Evolutionary conservation across 2,329 filamentous ascomycete species (phyloP), one percentile per base, ranked within the genome.

Genomic region (Calonectria hongkongensis): DNA sequence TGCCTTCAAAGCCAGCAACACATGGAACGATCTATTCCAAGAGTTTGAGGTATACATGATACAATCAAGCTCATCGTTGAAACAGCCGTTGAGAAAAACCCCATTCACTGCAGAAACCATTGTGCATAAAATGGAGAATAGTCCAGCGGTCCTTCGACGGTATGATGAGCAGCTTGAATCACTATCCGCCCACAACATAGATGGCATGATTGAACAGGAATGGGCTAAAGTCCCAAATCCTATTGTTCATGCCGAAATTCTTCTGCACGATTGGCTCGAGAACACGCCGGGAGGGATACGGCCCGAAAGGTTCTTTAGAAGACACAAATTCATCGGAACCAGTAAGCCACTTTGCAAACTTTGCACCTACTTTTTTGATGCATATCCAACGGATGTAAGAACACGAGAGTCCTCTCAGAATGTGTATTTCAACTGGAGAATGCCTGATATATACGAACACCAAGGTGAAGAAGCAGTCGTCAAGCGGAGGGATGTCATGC

Each of bases 291-390:
- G 64, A 8, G 63, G 47, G 13, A 67, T 68, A 10, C 64, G 70
- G 12, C 70, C 70, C 15, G 70, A 68, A 36, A 54, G 62, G 10
- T 71, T 71, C 62, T 71, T 66, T 36, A 45, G 41, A 15, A 28
- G 43, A 30, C 50, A 41, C 39, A 71, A 66, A 43, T 66, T 66
- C 8, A 71, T 71, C 45, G 68, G 68, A 18, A 21, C 68, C 28
- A 71, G 62, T 27, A 71, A 71, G 27, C 68, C 68, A n/a, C 41
- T 63, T 25, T 71, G 62, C 65, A 72, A 68, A 27, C 58, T 72
- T 18, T 72, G 70, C 28, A 68, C 70, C 15, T 72, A 72, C 28
- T 72, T 68, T 30, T 72, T 72, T 27, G 64, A 65, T 4, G 64
- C 36, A 41, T 72, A 68, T 21, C 64, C 48, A 2, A 72, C 70